phyloP scores from a whole-genome alignment of 176 grass and related monocot species.

The Eleusine indica region DNA sequence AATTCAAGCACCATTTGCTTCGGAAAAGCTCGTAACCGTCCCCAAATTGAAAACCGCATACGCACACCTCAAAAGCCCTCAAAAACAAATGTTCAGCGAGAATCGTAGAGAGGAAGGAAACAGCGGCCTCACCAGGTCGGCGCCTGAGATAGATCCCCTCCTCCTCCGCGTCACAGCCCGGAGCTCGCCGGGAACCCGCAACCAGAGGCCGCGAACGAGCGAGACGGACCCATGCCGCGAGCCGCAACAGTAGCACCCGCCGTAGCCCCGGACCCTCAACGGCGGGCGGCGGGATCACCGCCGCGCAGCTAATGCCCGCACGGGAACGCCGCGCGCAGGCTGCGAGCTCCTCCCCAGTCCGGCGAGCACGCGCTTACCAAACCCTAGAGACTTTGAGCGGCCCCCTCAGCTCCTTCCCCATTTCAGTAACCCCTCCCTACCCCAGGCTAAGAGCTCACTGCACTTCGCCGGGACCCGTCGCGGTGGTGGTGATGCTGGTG shows the following conservation, averaged over 20 bases:
- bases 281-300: slow-evolving; percentile 1
- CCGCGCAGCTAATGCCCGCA: slow-evolving; percentile 35
- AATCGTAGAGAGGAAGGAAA: not conserved
- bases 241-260: slow-evolving; percentile 9
- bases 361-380: not conserved
- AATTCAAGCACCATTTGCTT: slow-evolving; percentile 20
- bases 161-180: slow-evolving; percentile 4
- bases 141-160: slow-evolving; percentile 28
- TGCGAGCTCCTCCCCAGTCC: not conserved
- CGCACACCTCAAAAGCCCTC: not conserved
- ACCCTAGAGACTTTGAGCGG: slow-evolving; percentile 25
- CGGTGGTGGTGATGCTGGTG: not conserved
- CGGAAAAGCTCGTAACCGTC: not conserved
- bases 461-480: not conserved
- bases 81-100: not conserved
- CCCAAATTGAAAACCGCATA: not conserved
- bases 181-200: slow-evolving; percentile 10
- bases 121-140: slow-evolving; percentile 41
- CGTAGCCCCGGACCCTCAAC: not conserved
- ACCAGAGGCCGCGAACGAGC: not conserved
- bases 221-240: not conserved
- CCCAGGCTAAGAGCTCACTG: not conserved
- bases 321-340: not conserved
- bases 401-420: slow-evolving; percentile 31
- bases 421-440: not conserved